Conservation (phyloP, 345 rosid species). For the Bretschneidera sinensis region DNA sequence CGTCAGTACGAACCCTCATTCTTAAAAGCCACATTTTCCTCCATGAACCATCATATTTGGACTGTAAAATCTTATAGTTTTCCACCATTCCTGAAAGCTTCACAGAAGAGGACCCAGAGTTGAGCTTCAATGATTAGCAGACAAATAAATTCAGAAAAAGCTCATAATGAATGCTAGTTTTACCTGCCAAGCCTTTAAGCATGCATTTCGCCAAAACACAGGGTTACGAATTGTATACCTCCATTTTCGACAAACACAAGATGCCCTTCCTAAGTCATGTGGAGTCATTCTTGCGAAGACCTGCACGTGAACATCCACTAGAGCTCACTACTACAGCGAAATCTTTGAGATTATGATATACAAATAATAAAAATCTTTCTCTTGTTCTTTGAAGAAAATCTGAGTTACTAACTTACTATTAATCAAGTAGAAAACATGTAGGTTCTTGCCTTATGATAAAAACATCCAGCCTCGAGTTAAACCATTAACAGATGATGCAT, state of each 20-base stretch:
- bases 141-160: constrained; percentile 6
- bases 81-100: constrained; percentile 75
- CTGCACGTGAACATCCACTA: constrained; percentile 32
- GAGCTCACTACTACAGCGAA: not conserved
- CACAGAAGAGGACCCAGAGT: constrained; percentile 14
- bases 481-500: not conserved
- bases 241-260: constrained; percentile 93
- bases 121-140: not conserved
- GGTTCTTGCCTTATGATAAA: not conserved
- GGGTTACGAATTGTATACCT: constrained; percentile 91
- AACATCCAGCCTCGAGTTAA: not conserved
- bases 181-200: constrained; percentile 96
- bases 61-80: constrained; percentile 75
- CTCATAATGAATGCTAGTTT: constrained; percentile 1
- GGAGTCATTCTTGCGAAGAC: constrained; percentile 77
- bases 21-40: constrained; percentile 97
- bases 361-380: too few relatives aligned
- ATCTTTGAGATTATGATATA: not conserved
- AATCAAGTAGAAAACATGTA: not conserved
- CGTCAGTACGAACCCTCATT: constrained; percentile 91
- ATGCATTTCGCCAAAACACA: constrained; percentile 81
- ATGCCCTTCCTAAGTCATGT: constrained; percentile 79
- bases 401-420: too few relatives aligned
- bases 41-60: constrained; percentile 84
- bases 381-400: too few relatives aligned